A percentile compares a stretch with the other conserved stretches of the same genome.
Evolutionary conservation across 2,329 filamentous ascomycete species (phyloP).

Genomic region (Nemania sp.): DNA sequence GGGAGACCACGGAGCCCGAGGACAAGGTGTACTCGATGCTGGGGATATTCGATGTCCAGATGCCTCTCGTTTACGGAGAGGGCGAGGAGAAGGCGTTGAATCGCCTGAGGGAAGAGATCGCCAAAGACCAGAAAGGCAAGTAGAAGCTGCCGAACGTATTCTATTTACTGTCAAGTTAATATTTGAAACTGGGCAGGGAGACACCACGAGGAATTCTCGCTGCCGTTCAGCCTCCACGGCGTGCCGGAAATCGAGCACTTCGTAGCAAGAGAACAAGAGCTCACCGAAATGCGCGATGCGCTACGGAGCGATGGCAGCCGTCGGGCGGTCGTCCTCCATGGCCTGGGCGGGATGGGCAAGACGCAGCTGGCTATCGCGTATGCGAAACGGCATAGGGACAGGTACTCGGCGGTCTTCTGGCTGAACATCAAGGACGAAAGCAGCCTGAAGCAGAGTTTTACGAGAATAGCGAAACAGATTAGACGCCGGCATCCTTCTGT

Average conservation of each 20-base stretch:
- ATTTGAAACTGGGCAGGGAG: neutral
- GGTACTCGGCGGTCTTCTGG: slow-evolving; percentile 28
- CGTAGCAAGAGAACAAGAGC: slow-evolving; percentile 16
- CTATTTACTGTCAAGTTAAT: neutral
- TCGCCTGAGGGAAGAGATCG: slow-evolving; percentile 29
- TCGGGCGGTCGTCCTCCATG: slow-evolving; percentile 22
- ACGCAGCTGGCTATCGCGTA: slow-evolving; percentile 29
- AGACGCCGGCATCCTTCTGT: slow-evolving; percentile 16
- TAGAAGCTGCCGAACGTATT: neutral
- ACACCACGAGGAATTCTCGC: slow-evolving; percentile 12
- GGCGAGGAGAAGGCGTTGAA: slow-evolving; percentile 33
- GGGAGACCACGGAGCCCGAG: neutral
- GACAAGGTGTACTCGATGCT: slow-evolving; percentile 8
- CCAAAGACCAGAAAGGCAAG: slow-evolving; percentile 17
- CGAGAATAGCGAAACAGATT: slow-evolving; percentile 21
- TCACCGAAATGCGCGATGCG: slow-evolving; percentile 10
- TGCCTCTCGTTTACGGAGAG: slow-evolving; percentile 6
- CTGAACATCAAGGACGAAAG: slow-evolving; percentile 25
- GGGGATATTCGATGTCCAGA: neutral
- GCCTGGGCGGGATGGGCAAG: slow-evolving; percentile 31
- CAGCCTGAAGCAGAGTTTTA: slow-evolving; percentile 26
- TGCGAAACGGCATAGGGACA: slow-evolving; percentile 20
- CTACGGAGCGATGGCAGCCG: slow-evolving; percentile 29
- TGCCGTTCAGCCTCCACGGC: slow-evolving; percentile 13
- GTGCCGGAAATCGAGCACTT: slow-evolving; percentile 18